phyloP scores from a whole-genome alignment of 192 early-diverging fungal species.

The Spizellomyces sp. region DNA sequence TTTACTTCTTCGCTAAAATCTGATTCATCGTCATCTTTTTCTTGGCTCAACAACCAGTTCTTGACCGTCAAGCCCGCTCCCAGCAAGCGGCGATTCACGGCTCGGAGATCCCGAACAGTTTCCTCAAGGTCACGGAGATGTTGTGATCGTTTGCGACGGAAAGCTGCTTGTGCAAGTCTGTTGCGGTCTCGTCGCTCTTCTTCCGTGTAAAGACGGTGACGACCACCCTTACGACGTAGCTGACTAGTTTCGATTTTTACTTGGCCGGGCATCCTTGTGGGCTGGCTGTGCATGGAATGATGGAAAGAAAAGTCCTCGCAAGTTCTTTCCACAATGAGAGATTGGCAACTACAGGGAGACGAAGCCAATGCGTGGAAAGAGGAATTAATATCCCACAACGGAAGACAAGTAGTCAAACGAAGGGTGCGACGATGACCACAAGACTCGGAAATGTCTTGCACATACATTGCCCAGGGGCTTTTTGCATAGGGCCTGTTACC shows the following conservation, averaged over 20 bases:
- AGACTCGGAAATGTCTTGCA: no score
- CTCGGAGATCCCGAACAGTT: background rate
- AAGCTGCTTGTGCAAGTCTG: conserved; percentile 9
- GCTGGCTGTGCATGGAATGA: background rate
- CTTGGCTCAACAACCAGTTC: background rate
- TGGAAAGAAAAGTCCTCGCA: background rate
- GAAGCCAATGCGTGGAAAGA: background rate
- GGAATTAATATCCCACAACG: background rate
- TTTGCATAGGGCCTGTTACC: no score
- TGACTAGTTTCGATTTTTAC: background rate
- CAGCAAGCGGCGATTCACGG: background rate
- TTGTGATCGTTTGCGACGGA: conserved; percentile 1
- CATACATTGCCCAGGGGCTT: no score
- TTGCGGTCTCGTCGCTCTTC: background rate
- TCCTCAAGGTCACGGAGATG: background rate
- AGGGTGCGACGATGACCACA: no score
- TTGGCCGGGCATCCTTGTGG: background rate
- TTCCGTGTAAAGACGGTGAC: background rate
- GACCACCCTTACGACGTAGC: background rate
- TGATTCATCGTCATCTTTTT: background rate
- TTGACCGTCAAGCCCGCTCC: background rate
- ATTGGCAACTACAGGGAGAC: background rate
- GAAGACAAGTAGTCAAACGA: background rate
- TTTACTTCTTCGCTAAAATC: no score
- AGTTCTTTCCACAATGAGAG: background rate